Evolutionary conservation across 495 filamentous ascomycete genomes (phyloP).

Genomic region (Xanthoparmelia taractica): DNA sequence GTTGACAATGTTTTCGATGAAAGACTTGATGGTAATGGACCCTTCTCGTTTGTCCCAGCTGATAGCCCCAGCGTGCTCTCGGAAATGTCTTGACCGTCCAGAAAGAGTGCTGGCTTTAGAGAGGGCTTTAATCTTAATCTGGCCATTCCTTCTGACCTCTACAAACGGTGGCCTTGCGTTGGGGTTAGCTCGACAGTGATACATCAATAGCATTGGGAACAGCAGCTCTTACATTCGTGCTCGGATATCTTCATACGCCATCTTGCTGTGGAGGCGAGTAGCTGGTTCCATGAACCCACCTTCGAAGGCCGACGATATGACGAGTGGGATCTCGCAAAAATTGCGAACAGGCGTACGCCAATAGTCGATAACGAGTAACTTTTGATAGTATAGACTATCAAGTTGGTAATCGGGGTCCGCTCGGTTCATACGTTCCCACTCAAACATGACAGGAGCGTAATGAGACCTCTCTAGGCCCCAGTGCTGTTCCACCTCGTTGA

Average conservation of each 20-base stretch:
- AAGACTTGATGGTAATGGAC: neutral
- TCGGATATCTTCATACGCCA: neutral
- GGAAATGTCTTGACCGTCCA: neutral
- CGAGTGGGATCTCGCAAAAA: neutral
- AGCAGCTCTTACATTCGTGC: conserved; percentile 5
- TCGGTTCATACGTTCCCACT: conserved; percentile 1
- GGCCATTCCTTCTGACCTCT: neutral
- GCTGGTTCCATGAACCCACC: conserved; percentile 12
- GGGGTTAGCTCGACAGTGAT: neutral
- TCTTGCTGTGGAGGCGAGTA: neutral
- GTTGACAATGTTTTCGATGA: neutral
- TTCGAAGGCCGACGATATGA: conserved; percentile 10
- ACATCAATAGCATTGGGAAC: too few species aligned
- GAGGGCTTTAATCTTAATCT: neutral
- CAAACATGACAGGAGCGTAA: conserved; percentile 9
- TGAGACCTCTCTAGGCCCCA: neutral
- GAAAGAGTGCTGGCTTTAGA: neutral
- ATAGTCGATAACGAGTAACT: conserved; percentile 5
- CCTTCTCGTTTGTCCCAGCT: neutral
- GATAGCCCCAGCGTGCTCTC: neutral
- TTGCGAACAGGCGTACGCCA: neutral
- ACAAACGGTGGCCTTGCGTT: neutral
- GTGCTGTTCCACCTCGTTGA: neutral
- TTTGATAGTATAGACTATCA: neutral
- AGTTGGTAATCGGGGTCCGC: neutral